Conservation (phyloP, 1,284 basidiomycete species). For the Trichosporon ovoides region DNA sequence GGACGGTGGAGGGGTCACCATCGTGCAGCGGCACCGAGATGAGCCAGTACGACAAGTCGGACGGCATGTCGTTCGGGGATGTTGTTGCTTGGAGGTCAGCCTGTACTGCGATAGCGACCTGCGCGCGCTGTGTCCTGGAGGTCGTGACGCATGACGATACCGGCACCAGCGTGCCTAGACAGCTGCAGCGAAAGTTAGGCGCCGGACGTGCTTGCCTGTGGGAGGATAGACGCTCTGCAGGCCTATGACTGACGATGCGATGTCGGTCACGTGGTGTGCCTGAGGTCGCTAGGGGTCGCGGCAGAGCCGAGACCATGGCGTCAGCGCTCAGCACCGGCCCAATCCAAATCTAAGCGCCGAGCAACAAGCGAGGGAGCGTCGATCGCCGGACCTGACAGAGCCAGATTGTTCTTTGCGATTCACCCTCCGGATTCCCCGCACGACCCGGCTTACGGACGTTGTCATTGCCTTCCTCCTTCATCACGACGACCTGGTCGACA, state of each 20-base stretch:
- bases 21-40: constrained; percentile 53
- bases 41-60: constrained; percentile 54
- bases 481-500: not conserved
- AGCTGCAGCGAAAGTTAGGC: not conserved
- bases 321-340: too few species aligned
- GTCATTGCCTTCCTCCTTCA: not conserved
- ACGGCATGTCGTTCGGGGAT: constrained; percentile 48
- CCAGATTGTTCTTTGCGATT: constrained; percentile 3
- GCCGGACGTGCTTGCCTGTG: not conserved
- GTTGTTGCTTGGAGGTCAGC: constrained; percentile 1
- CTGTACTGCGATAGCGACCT: not conserved
- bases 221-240: not conserved
- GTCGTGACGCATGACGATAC: constrained; percentile 3
- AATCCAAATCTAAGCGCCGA: too few species aligned
- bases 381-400: not conserved
- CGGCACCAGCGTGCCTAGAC: not conserved
- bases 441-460: not conserved
- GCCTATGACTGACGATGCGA: too few species aligned
- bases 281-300: too few species aligned
- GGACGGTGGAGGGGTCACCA: constrained; percentile 51
- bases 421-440: not conserved
- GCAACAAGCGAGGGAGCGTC: not conserved
- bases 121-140: not conserved
- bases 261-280: too few species aligned
- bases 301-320: too few species aligned